Conservation (phyloP, 192 early-diverging fungal species). For the Entomortierella parvispora region DNA sequence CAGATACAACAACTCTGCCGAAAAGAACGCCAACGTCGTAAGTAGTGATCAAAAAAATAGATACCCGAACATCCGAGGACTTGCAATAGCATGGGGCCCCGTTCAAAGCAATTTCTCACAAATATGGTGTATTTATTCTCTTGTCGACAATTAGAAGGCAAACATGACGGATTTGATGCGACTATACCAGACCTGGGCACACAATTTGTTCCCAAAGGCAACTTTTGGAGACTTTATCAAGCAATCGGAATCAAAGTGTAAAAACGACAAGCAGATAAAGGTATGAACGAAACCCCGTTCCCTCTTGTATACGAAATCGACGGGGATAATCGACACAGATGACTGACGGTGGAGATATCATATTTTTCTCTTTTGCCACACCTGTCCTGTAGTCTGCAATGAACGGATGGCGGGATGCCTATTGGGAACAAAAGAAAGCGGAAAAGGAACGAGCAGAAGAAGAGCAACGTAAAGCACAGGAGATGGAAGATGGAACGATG, state of each 20-base stretch:
- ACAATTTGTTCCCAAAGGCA: slow-evolving; percentile 44
- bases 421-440: slow-evolving; percentile 21
- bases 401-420: slow-evolving; percentile 45
- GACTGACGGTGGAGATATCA: too few species aligned
- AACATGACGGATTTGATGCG: slow-evolving; percentile 39
- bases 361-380: not conserved
- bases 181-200: slow-evolving; percentile 45
- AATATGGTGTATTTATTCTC: too few species aligned
- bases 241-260: slow-evolving; percentile 29
- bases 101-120: too few species aligned
- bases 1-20: slow-evolving; percentile 23
- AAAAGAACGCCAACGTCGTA: slow-evolving; percentile 41
- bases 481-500: not conserved
- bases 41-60: too few species aligned
- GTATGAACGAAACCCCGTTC: not conserved
- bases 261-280: slow-evolving; percentile 33
- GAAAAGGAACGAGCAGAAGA: slow-evolving; percentile 1
- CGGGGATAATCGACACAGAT: not conserved
- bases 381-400: slow-evolving; percentile 16
- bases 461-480: slow-evolving; percentile 5
- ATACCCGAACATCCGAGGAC: too few species aligned
- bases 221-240: slow-evolving; percentile 36
- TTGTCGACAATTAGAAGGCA: slow-evolving; percentile 44
- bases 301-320: too few species aligned
- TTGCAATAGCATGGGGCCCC: too few species aligned